Evolutionary conservation across 2,329 filamentous ascomycete species (phyloP).

Genomic region (Rutstroemia sp.): DNA sequence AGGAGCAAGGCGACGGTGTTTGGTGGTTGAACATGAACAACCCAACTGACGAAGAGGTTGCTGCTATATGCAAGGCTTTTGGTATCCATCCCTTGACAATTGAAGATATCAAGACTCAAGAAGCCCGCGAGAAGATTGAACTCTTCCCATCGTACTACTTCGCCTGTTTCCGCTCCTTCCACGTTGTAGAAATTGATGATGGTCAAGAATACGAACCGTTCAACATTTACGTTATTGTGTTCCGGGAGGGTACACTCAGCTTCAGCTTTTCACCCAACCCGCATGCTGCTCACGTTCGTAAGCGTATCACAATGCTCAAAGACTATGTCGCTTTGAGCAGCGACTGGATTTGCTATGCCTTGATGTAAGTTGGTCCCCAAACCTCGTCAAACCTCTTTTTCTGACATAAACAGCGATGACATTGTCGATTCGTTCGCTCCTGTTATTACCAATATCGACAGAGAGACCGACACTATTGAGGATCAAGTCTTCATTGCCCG

Average conservation of each 20-base stretch:
- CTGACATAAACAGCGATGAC: conserved; percentile 58
- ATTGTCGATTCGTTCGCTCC: conserved; percentile 96
- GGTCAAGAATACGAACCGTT: conserved; percentile 86
- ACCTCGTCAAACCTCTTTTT: neutral
- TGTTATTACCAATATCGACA: conserved; percentile 78
- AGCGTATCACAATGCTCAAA: conserved; percentile 84
- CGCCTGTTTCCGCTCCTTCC: conserved; percentile 93
- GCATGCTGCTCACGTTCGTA: conserved; percentile 82
- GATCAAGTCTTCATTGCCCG: conserved; percentile 92
- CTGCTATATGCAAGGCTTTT: conserved; percentile 86
- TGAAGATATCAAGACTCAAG: conserved; percentile 92
- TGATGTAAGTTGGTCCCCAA: conserved; percentile 60
- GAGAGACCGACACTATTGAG: conserved; percentile 86
- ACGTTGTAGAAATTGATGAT: conserved; percentile 66
- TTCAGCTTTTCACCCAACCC: conserved; percentile 88
- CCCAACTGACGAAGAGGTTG: conserved; percentile 81
- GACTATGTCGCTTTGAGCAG: conserved; percentile 92
- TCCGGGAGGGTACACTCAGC: conserved; percentile 87
- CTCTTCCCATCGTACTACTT: conserved; percentile 98
- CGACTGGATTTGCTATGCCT: conserved; percentile 98
- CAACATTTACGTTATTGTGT: conserved; percentile 95
- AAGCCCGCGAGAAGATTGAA: conserved; percentile 96
- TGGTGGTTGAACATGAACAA: conserved; percentile 98
- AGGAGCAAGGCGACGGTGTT: conserved; percentile 65
- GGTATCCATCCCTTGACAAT: conserved; percentile 92